A percentile compares a stretch with the other conserved stretches of the same genome.
Conservation (phyloP, 1,139 yeast genomes). For the Lodderomyces orthopsilosis region DNA sequence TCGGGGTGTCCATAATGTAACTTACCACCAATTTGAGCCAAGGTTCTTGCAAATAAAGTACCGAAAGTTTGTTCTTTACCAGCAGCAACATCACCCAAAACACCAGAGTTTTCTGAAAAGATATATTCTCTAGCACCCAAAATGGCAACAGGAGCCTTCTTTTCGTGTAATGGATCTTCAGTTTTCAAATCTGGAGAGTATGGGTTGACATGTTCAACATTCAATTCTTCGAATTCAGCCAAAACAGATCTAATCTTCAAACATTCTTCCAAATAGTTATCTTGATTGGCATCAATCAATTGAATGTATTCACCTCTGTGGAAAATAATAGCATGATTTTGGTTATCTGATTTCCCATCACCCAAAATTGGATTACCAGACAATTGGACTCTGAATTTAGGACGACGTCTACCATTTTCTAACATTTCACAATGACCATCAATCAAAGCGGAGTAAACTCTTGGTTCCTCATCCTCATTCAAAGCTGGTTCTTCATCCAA, state of each 20-base stretch:
- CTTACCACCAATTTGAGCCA: slow-evolving; percentile 98
- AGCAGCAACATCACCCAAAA: slow-evolving; percentile 98
- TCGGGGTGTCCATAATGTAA: slow-evolving; percentile 99
- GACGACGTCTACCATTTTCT: slow-evolving; percentile 98
- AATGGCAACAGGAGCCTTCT: slow-evolving; percentile 84
- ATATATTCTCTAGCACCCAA: slow-evolving; percentile 99
- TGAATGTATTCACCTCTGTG: slow-evolving; percentile 99
- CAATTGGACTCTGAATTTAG: slow-evolving; percentile 94
- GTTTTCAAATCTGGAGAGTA: slow-evolving; percentile 62
- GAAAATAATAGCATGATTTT: slow-evolving; percentile 93
- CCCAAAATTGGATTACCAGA: slow-evolving; percentile 99
- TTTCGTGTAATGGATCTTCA: slow-evolving; percentile 30
- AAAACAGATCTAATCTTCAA: slow-evolving; percentile 94
- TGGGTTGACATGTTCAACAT: slow-evolving; percentile 80
- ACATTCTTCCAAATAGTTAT: slow-evolving; percentile 97
- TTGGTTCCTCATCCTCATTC: slow-evolving; percentile 96
- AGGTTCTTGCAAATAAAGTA: slow-evolving; percentile 94
- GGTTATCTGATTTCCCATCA: slow-evolving; percentile 99
- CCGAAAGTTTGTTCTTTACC: slow-evolving; percentile 99
- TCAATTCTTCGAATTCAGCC: slow-evolving; percentile 97
- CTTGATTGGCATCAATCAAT: slow-evolving; percentile 98
- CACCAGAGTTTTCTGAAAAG: slow-evolving; percentile 98
- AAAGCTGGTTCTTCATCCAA: slow-evolving; percentile 90
- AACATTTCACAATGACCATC: slow-evolving; percentile 98
- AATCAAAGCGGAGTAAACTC: slow-evolving; percentile 92